A percentile compares a stretch with the other conserved stretches of the same genome.
Evolutionary conservation across 805 yeast genomes (phyloP).

Genomic region (Saccharomycopsis sp.): DNA sequence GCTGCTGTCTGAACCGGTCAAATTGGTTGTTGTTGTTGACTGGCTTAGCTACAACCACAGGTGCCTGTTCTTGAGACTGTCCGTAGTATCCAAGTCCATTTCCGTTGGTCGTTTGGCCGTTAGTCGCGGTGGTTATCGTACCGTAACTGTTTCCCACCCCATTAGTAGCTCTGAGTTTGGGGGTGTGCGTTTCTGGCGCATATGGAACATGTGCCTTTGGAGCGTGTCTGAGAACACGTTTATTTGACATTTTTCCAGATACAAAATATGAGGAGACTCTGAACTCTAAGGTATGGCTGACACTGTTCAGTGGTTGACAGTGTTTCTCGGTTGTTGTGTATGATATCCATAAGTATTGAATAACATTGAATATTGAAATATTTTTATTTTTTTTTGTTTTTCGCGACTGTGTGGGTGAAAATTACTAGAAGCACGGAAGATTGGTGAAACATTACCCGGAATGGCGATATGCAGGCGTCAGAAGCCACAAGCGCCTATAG

Average conservation of each 20-base stretch:
- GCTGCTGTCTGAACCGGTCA: slow-evolving; percentile 14
- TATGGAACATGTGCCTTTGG: slow-evolving; percentile 16
- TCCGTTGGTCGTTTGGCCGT: neutral
- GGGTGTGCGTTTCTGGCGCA: slow-evolving; percentile 6
- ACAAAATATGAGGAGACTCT: too few species aligned
- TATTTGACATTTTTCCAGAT: neutral
- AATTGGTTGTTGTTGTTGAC: slow-evolving; percentile 17
- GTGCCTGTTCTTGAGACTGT: neutral
- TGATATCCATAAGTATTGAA: too few species aligned
- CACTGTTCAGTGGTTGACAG: neutral
- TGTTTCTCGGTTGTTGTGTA: neutral
- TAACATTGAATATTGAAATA: too few species aligned
- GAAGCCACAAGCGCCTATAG: too few species aligned
- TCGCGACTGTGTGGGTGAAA: neutral
- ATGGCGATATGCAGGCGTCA: too few species aligned
- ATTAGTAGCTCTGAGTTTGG: neutral
- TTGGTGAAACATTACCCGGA: too few species aligned
- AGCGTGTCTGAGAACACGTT: slow-evolving; percentile 12
- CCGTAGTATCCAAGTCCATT: neutral
- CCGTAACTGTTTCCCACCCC: neutral
- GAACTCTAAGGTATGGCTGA: too few species aligned
- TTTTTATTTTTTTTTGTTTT: neutral
- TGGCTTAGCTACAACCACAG: slow-evolving; percentile 8
- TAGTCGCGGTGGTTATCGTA: neutral
- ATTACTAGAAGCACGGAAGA: too few species aligned